phyloP scores from a whole-genome alignment of 169 alveolate genomes.

The Babesia bovis region DNA sequence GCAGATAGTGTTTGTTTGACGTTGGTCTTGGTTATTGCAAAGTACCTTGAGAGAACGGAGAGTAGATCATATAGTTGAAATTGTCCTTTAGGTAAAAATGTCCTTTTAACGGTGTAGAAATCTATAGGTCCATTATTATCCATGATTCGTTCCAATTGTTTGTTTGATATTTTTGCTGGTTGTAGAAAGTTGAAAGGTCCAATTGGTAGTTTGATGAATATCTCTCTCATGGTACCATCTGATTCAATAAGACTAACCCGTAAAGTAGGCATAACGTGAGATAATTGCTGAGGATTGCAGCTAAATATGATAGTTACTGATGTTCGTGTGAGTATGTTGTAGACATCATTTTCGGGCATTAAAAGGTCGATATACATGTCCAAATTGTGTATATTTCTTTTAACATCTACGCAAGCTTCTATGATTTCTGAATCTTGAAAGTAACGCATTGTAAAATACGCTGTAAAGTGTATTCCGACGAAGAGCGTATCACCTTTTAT shows the following conservation, averaged over 20 bases:
- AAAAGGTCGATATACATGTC: neutral
- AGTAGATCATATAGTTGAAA: slow-evolving; percentile 6
- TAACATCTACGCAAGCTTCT: slow-evolving; percentile 2
- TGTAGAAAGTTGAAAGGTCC: slow-evolving; percentile 33
- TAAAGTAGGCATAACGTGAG: slow-evolving; percentile 23
- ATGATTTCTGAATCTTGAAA: neutral
- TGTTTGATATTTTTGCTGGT: slow-evolving; percentile 25
- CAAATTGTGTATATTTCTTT: slow-evolving; percentile 4
- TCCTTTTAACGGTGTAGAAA: slow-evolving; percentile 13
- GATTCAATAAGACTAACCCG: slow-evolving; percentile 27
- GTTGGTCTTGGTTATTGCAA: slow-evolving; percentile 14
- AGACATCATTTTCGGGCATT: neutral
- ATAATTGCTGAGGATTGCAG: slow-evolving; percentile 8
- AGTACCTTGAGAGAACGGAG: slow-evolving; percentile 9
- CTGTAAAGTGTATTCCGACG: slow-evolving; percentile 16
- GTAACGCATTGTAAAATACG: slow-evolving; percentile 8
- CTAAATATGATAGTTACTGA: slow-evolving; percentile 3
- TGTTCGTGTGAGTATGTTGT: neutral
- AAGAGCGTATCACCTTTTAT: slow-evolving; percentile 25
- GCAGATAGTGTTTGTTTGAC: slow-evolving; percentile 35
- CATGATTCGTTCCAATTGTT: slow-evolving; percentile 9
- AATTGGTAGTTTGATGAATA: slow-evolving; percentile 35
- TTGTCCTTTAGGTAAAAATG: neutral
- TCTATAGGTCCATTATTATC: slow-evolving; percentile 4
- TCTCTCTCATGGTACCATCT: slow-evolving; percentile 39